Evolutionary conservation across 768 basidiomycete species (phyloP).

Genomic region (Naganishia vaughanmartiniae): DNA sequence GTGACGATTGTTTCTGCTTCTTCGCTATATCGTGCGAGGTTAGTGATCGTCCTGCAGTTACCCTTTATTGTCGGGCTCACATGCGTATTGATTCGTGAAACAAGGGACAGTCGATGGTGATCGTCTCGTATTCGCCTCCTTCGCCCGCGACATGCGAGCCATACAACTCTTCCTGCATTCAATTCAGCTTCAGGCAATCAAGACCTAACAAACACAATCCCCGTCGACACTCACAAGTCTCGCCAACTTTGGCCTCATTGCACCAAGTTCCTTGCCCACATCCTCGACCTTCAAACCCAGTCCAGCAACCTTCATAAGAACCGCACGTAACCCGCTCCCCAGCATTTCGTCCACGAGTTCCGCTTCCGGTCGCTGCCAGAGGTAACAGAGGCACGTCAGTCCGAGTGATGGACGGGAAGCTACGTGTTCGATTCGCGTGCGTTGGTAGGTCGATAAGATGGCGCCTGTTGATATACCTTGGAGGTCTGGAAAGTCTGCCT

Average conservation of each 20-base stretch:
- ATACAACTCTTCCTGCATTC: conserved; percentile 62
- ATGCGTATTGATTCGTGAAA: conserved; percentile 75
- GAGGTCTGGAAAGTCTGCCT: conserved; percentile 76
- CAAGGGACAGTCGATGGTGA: conserved; percentile 83
- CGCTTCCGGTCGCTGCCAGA: conserved; percentile 92
- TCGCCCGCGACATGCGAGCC: conserved; percentile 95
- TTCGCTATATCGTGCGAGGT: conserved; percentile 53
- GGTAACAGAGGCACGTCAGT: conserved; percentile 75
- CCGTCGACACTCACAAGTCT: conserved; percentile 2
- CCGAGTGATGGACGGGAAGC: conserved; percentile 67
- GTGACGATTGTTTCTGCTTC: conserved; percentile 68
- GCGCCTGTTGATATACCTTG: conserved; percentile 90
- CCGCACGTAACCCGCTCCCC: conserved; percentile 68
- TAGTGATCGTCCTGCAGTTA: not conserved
- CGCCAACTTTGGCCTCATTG: conserved; percentile 41
- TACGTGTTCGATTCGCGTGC: conserved; percentile 95
- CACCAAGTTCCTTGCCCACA: conserved; percentile 70
- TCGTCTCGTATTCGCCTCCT: conserved; percentile 94
- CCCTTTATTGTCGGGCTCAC: conserved; percentile 54
- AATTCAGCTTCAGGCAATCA: conserved; percentile 42
- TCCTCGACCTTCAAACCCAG: conserved; percentile 77
- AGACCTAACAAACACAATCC: no score
- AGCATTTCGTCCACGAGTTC: conserved; percentile 85
- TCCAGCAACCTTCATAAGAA: conserved; percentile 93
- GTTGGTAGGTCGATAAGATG: conserved; percentile 94